Percentiles rank a stretch among this genome's conserved stretches.
Evolutionary conservation across 164 flowering plant genomes (phyloP).

Genomic region (Brasenia schreberi): DNA sequence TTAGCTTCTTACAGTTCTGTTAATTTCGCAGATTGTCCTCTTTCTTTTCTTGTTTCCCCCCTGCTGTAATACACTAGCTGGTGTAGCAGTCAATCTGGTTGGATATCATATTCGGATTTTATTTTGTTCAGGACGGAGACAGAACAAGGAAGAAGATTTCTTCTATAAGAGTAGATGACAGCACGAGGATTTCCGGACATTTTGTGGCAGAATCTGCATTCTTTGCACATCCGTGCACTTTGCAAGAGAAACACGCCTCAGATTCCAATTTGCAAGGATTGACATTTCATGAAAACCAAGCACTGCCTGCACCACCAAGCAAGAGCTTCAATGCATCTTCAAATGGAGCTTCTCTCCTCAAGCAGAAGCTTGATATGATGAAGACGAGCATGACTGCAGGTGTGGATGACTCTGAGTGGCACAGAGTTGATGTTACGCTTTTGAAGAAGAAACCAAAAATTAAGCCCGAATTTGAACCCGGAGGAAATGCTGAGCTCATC

Average conservation of each 20-base stretch:
- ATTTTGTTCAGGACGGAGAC: slow-evolving; percentile 9
- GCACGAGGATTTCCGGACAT: slow-evolving; percentile 1
- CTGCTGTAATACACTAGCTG: too few relatives aligned
- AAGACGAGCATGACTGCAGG: slow-evolving; percentile 6
- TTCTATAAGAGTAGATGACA: slow-evolving; percentile 6
- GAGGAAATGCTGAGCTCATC: not conserved
- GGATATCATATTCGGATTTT: too few relatives aligned
- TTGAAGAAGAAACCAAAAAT: slow-evolving; percentile 10
- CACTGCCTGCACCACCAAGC: slow-evolving; percentile 1
- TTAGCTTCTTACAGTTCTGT: too few relatives aligned
- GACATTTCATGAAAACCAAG: not conserved
- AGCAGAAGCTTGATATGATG: slow-evolving; percentile 2
- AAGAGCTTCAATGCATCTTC: not conserved
- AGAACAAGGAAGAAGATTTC: slow-evolving; percentile 11
- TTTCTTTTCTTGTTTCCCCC: too few relatives aligned
- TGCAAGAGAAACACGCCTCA: slow-evolving; percentile 4
- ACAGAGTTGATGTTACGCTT: slow-evolving; percentile 3
- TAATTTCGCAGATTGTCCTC: too few relatives aligned
- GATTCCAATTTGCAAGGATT: slow-evolving; percentile 3
- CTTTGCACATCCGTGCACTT: slow-evolving; percentile 6
- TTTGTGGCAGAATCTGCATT: slow-evolving; percentile 5
- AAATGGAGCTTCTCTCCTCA: slow-evolving; percentile 1
- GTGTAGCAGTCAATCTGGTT: too few relatives aligned
- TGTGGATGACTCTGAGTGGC: slow-evolving; percentile 2
- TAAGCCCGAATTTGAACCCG: slow-evolving; percentile 8